Conservation (phyloP, 805 yeast species). For the Saccharomycopsis selenospora region DNA sequence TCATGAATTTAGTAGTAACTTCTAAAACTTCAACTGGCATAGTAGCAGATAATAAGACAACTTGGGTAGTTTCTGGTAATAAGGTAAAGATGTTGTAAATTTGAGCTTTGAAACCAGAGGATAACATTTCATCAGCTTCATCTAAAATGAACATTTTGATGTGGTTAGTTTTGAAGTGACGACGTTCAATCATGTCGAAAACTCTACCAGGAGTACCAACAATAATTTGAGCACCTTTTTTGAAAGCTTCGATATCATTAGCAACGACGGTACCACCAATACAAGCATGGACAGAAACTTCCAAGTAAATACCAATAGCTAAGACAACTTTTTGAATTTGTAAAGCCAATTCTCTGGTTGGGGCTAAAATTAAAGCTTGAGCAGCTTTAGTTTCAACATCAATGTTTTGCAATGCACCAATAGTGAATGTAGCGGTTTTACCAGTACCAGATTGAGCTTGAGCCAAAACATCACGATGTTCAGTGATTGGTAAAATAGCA, state of each 20-base stretch:
- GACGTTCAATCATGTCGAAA: conserved; percentile 88
- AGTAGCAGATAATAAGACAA: conserved; percentile 91
- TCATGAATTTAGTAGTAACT: conserved; percentile 89
- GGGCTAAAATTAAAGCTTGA: conserved; percentile 92
- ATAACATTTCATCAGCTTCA: conserved; percentile 97
- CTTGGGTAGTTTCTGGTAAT: conserved; percentile 86
- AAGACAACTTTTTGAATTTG: conserved; percentile 93
- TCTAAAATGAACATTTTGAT: conserved; percentile 92
- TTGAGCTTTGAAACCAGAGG: conserved; percentile 91
- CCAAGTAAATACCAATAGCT: conserved; percentile 85
- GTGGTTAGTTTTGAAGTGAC: conserved; percentile 72
- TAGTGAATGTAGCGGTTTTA: conserved; percentile 82
- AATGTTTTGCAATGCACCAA: conserved; percentile 66
- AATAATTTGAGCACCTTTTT: conserved; percentile 83
- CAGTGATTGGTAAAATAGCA: conserved; percentile 71
- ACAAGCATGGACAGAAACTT: conserved; percentile 89
- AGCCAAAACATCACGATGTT: conserved; percentile 57
- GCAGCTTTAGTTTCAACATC: conserved; percentile 67
- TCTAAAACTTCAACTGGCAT: conserved; percentile 88
- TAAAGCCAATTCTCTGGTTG: conserved; percentile 94
- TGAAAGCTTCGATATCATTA: conserved; percentile 80
- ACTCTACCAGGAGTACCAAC: conserved; percentile 99
- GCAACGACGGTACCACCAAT: conserved; percentile 92
- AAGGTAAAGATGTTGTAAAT: conserved; percentile 87
- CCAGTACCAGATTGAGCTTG: conserved; percentile 91